These are phyloP conservation scores for Metschnikowia peoriensis DNA, from an alignment of 805 yeast genomes.

Conservation along the genomic window DNA sequence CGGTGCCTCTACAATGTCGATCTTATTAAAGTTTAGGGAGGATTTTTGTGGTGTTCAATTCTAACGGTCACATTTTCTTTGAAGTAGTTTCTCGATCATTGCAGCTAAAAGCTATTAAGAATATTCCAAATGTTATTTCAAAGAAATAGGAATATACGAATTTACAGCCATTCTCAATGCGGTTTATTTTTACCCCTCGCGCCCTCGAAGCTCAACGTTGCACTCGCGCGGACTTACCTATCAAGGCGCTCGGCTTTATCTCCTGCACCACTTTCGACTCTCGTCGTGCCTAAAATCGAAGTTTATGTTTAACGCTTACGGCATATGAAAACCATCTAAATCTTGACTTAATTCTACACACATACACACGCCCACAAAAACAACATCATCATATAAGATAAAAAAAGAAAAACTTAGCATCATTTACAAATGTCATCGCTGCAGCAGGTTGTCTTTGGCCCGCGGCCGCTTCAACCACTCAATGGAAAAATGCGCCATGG, in stretches of 20 bases:
- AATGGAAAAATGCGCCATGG: constrained; percentile 63
- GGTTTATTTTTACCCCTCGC: background rate
- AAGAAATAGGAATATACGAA: no score
- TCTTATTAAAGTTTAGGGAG: no score
- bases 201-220: no score
- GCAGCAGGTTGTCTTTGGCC: constrained; percentile 26
- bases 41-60: no score
- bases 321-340: no score
- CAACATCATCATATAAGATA: background rate
- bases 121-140: background rate
- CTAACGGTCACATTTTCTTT: no score
- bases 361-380: background rate
- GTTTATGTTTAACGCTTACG: background rate
- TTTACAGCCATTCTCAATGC: background rate
- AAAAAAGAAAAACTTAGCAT: background rate
- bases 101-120: no score
- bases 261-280: constrained; percentile 8
- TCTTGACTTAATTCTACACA: background rate
- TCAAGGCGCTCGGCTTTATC: constrained; percentile 4
- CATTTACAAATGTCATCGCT: constrained; percentile 13
- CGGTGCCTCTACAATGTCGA: no score
- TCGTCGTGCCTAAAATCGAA: background rate
- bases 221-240: background rate
- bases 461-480: constrained; percentile 44
- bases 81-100: no score